Evolutionary conservation across 108 stramenopile genomes (phyloP).

Genomic region (Craspedostauros australis): DNA sequence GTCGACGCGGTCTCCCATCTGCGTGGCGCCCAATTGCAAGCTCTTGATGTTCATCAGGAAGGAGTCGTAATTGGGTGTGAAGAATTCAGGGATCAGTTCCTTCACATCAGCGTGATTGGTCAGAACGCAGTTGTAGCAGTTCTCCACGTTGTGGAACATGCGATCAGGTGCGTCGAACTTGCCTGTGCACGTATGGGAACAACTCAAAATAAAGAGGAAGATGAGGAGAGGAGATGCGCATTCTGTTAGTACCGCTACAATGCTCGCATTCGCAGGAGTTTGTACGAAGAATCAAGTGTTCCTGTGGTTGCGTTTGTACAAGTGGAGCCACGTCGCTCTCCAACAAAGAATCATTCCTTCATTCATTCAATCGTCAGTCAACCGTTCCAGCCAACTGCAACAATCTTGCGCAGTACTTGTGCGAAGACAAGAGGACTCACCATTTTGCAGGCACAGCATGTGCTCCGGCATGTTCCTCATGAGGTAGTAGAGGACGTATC

Average conservation of each 20-base stretch:
- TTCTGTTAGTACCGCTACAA: too few species aligned
- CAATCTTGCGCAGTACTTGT: too few species aligned
- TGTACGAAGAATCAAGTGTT: too few species aligned
- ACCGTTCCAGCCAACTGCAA: too few species aligned
- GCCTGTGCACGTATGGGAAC: conserved; percentile 44
- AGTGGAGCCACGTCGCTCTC: too few species aligned
- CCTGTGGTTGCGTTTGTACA: too few species aligned
- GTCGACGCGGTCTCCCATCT: conserved; percentile 79
- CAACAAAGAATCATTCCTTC: too few species aligned
- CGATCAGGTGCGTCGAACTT: conserved; percentile 97
- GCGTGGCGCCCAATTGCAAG: conserved; percentile 88
- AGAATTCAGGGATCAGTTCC: conserved; percentile 97
- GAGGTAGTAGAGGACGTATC: conserved; percentile 97
- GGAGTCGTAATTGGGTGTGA: conserved; percentile 65
- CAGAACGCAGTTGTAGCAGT: conserved; percentile 74
- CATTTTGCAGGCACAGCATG: conserved; percentile 97
- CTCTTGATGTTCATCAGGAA: conserved; percentile 89
- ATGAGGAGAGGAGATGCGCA: neutral
- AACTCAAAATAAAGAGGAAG: neutral
- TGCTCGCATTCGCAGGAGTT: too few species aligned
- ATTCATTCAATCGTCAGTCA: too few species aligned
- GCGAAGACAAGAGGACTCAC: too few species aligned
- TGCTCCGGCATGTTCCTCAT: conserved; percentile 94
- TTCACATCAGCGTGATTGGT: conserved; percentile 95
- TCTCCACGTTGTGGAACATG: conserved; percentile 78